A percentile compares a stretch with the other conserved stretches of the same genome.
Evolutionary conservation across 306 rosid species (phyloP).

Genomic region (Carpinus viminea): DNA sequence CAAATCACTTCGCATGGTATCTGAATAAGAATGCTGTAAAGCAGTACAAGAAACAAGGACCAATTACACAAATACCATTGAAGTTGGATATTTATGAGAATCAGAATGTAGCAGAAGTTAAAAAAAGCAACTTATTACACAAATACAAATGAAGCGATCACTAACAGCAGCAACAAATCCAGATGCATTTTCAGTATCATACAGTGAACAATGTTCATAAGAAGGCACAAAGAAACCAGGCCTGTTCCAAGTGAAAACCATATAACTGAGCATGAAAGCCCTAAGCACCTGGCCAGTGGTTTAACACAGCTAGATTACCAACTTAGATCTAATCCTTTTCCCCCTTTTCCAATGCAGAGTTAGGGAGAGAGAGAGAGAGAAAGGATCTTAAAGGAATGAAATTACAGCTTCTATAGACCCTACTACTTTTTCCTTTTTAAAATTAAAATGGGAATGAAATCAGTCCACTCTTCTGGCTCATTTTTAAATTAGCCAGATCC

Average conservation of each 20-base stretch:
- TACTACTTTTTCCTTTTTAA: not conserved
- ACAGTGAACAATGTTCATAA: not conserved
- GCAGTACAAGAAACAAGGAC: slow-evolving; percentile 6
- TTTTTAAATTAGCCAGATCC: too few relatives aligned
- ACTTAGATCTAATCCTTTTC: too few relatives aligned
- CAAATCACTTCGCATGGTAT: slow-evolving; percentile 31
- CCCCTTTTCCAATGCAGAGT: too few relatives aligned
- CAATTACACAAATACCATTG: slow-evolving; percentile 10
- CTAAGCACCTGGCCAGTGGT: not conserved
- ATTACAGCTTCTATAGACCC: not conserved
- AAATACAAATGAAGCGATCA: slow-evolving; percentile 3
- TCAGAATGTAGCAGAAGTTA: not conserved
- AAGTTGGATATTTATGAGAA: not conserved
- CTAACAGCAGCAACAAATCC: not conserved
- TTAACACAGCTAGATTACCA: too few relatives aligned
- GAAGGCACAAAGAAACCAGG: too few relatives aligned
- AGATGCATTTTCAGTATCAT: not conserved
- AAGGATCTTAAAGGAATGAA: not conserved
- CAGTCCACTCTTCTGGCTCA: not conserved
- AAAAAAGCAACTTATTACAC: not conserved
- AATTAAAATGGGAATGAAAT: too few relatives aligned
- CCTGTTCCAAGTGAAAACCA: not conserved
- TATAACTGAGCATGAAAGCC: not conserved
- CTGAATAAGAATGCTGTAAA: slow-evolving; percentile 34
- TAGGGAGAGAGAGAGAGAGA: too few relatives aligned